Evolutionary conservation across 2,329 filamentous ascomycete species (phyloP), one percentile per base, ranked within the genome.

Genomic region (Triangularia verruculosa): DNA sequence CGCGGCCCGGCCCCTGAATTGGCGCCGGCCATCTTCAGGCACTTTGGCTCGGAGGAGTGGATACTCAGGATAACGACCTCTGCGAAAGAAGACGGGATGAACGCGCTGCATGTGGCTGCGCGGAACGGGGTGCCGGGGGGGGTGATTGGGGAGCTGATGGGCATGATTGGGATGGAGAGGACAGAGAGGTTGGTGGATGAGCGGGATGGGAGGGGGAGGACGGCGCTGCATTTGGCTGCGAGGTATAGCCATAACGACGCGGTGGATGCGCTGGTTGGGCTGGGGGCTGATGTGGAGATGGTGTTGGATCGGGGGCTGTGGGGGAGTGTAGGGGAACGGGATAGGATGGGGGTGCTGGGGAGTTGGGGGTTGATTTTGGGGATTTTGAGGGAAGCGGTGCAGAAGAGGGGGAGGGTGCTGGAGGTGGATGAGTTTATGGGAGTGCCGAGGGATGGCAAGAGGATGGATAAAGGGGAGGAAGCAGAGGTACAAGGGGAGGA

Each of bases 1-100:
- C 61, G 60, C 5, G 64, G 68, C 2, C 61, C 57, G 1, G 13
- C 52, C 9, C 68, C 68, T 9, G 55, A 65, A 11, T 57, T 69
- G 20, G 66, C 63, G 1, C 20, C 61, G 15, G n/a, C 51, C 2
- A 15, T 54, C 7, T 28, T 54, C 22, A 13, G 4, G n/a, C 15
- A 27, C 11, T 28, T 54, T 7, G 51, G 22, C 8, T 25, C 8
- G 3, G n/a, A 47, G n/a, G 39, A 20, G 6, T 47, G 39, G 39
- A 47, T 47, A 7, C n/a, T 47, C 8, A 6, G n/a, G n/a, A 3
- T 47, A 20, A 47, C n/a, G 5, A 47, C 39, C 34, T 0, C 22
- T n/a, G n/a, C 62, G 17, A 54, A 63, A 54, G 27, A 9, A 8
- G 39, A 20, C 4, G 39, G 39, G n/a, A 47, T 47, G 39, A 47